Conservation (phyloP, 352 stramenopile species). For the Globisporangium cederbergense region DNA sequence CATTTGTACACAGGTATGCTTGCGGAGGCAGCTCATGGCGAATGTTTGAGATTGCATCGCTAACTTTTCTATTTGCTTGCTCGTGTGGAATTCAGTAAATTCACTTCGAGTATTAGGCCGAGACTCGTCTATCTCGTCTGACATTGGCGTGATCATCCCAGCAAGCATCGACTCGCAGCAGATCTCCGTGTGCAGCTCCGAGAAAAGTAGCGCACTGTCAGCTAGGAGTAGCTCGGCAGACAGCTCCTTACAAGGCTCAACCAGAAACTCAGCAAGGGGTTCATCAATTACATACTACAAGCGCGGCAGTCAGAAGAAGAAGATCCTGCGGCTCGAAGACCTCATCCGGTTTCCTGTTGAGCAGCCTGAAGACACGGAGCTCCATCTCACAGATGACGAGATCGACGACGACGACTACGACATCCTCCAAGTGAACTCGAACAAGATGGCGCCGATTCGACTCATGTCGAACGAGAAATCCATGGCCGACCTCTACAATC, state of each 20-base stretch:
- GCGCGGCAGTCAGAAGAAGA: conserved; percentile 19
- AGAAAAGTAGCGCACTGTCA: conserved; percentile 11
- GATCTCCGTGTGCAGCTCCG: conserved; percentile 9
- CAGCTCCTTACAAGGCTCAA: not conserved
- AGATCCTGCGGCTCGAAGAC: conserved; percentile 19
- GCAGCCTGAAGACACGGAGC: not conserved
- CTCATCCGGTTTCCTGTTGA: conserved; percentile 19
- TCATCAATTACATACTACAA: conserved; percentile 23
- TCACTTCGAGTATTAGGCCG: conserved; percentile 17
- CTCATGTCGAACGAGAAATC: conserved; percentile 13
- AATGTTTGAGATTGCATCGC: not conserved
- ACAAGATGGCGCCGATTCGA: conserved; percentile 13
- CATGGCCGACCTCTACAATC: conserved; percentile 20
- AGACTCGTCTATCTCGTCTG: conserved; percentile 23
- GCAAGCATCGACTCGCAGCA: conserved; percentile 3
- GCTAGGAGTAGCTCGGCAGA: not conserved
- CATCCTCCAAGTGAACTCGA: conserved; percentile 5
- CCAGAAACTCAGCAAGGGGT: not conserved
- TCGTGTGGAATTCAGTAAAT: conserved; percentile 7
- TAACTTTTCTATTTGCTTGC: not conserved
- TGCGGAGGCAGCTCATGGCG: not conserved
- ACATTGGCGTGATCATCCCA: conserved; percentile 7
- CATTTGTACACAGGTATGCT: conserved; percentile 30
- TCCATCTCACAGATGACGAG: conserved; percentile 12
- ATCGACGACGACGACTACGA: conserved; percentile 11